Conservation (phyloP, 148 eudicot genomes). For the Amaranthus hypochondriacus region DNA sequence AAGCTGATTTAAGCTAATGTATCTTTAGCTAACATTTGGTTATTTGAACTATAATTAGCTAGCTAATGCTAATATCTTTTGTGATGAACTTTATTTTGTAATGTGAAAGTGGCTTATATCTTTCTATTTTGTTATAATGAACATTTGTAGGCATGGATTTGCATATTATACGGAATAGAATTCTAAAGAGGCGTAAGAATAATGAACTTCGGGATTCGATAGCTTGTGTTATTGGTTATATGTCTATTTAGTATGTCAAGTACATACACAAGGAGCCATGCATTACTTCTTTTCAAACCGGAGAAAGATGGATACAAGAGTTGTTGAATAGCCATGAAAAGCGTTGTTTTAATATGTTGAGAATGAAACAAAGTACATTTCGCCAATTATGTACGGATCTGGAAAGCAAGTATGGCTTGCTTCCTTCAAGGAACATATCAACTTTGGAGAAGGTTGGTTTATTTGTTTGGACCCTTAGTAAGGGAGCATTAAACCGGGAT, state of each 20-base stretch:
- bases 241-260: neutral
- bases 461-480: neutral
- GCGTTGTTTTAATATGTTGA: neutral
- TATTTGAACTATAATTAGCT: too few species aligned
- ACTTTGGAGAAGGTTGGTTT: neutral
- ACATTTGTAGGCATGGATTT: too few species aligned
- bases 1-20: too few species aligned
- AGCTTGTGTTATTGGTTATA: neutral
- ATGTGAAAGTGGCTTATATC: too few species aligned
- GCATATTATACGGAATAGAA: neutral
- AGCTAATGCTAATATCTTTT: too few species aligned
- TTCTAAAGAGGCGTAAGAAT: neutral
- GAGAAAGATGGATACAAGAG: slow-evolving; percentile 9
- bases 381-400: neutral
- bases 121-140: too few species aligned
- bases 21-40: too few species aligned
- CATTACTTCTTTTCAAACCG: neutral
- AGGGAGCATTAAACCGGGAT: neutral
- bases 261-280: slow-evolving; percentile 12
- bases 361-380: neutral
- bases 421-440: neutral
- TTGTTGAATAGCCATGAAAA: slow-evolving; percentile 1
- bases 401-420: neutral
- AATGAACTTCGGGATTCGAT: neutral
- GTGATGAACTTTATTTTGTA: too few species aligned